Evolutionary conservation across 2,329 filamentous ascomycete genomes (phyloP).

Genomic region (Botrytis galanthina): DNA sequence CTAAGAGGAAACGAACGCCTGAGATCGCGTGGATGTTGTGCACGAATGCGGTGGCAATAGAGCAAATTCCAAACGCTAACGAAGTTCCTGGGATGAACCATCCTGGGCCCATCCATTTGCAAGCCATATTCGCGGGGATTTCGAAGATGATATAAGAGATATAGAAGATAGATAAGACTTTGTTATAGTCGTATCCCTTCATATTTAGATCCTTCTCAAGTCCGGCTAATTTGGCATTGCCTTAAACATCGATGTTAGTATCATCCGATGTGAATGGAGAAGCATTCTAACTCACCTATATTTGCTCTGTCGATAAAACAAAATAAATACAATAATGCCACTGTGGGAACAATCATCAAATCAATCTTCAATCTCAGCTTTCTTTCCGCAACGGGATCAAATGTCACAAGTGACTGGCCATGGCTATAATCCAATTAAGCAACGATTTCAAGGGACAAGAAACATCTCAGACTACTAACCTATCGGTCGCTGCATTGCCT

Average conservation of each 20-base stretch:
- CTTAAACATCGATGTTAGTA: conserved; percentile 39
- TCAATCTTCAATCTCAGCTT: conserved; percentile 64
- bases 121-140: conserved; percentile 63
- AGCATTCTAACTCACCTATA: conserved; percentile 51
- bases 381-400: conserved; percentile 57
- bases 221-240: conserved; percentile 67
- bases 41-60: conserved; percentile 65
- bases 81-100: conserved; percentile 66
- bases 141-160: conserved; percentile 72
- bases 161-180: conserved; percentile 66
- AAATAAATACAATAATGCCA: conserved; percentile 66
- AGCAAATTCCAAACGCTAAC: conserved; percentile 61
- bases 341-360: conserved; percentile 62
- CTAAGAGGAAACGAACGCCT: conserved; percentile 63
- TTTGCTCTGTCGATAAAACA: conserved; percentile 76
- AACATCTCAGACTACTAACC: conserved; percentile 23
- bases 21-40: conserved; percentile 46
- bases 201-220: conserved; percentile 61
- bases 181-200: conserved; percentile 65
- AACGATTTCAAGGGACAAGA: conserved; percentile 29
- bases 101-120: conserved; percentile 69
- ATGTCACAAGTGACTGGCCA: conserved; percentile 32
- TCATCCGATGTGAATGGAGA: not conserved
- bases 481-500: conserved; percentile 34
- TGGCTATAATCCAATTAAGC: conserved; percentile 40